These are phyloP conservation scores for Leptographium procerum DNA, from an alignment of 2,329 filamentous ascomycete genomes.

Conservation along the genomic window DNA sequence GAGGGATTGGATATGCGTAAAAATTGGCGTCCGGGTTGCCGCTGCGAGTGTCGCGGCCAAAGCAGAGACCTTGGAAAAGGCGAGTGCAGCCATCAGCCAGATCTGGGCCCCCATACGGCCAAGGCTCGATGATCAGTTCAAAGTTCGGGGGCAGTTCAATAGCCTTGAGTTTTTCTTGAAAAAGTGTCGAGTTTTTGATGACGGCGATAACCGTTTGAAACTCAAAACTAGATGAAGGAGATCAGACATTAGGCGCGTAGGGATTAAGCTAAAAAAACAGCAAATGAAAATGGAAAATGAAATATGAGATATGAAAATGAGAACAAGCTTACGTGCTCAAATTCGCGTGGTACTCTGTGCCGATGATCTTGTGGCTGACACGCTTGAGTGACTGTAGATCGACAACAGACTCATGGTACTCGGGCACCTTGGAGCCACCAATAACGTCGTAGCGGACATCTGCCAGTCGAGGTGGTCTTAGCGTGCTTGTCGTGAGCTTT, in stretches of 20 bases:
- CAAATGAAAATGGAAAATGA: too few species aligned
- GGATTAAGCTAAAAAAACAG: background rate
- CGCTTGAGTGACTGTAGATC: background rate
- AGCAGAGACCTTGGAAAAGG: slow-evolving; percentile 15
- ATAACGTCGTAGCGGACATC: slow-evolving; percentile 29
- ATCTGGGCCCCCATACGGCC: slow-evolving; percentile 30
- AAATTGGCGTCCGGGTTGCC: slow-evolving; percentile 38
- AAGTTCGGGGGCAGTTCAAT: slow-evolving; percentile 32
- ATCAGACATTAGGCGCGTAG: background rate
- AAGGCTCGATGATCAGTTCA: slow-evolving; percentile 37
- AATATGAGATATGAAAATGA: background rate
- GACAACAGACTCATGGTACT: slow-evolving; percentile 13
- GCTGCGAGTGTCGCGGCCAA: slow-evolving; percentile 17
- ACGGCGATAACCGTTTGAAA: slow-evolving; percentile 2
- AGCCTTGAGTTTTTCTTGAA: slow-evolving; percentile 31
- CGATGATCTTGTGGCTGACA: background rate
- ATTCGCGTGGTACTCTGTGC: slow-evolving; percentile 23
- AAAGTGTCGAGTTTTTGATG: slow-evolving; percentile 26
- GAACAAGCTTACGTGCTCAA: slow-evolving; percentile 11
- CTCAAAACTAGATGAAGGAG: background rate
- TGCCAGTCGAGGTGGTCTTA: slow-evolving; percentile 16
- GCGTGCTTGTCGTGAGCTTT: slow-evolving; percentile 9
- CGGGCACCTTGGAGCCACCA: slow-evolving; percentile 10
- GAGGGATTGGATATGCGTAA: slow-evolving; percentile 44
- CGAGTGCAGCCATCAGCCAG: background rate